Conservation (phyloP, 495 filamentous ascomycete species). For the Penicillium coffeae region DNA sequence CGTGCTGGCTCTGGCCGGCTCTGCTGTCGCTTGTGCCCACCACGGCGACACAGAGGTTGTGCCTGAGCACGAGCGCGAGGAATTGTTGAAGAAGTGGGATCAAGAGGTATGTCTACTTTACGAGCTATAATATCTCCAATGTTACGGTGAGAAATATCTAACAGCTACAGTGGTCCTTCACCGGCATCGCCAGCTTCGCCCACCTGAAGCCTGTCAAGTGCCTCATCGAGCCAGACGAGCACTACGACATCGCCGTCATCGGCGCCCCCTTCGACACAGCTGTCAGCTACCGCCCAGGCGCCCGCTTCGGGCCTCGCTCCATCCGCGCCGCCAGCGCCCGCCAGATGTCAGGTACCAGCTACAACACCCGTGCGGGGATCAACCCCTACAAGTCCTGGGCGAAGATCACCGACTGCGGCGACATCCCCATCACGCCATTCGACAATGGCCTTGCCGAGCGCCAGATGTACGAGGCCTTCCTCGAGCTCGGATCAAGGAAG, state of each 20-base stretch:
- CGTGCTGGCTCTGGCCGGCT: constrained; percentile 34
- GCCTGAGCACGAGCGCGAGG: constrained; percentile 39
- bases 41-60: constrained; percentile 38
- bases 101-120: constrained; percentile 38
- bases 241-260: constrained; percentile 76
- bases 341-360: constrained; percentile 68
- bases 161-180: constrained; percentile 63
- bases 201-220: constrained; percentile 73
- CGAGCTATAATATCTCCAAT: too few species aligned
- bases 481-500: constrained; percentile 55
- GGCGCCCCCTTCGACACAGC: constrained; percentile 85
- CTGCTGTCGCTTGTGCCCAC: constrained; percentile 35
- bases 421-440: constrained; percentile 76
- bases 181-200: constrained; percentile 76
- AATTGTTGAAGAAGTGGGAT: constrained; percentile 51
- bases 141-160: background rate
- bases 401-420: constrained; percentile 73
- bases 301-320: constrained; percentile 76
- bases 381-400: constrained; percentile 77
- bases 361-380: constrained; percentile 71
- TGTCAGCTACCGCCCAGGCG: constrained; percentile 75
- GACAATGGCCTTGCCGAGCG: constrained; percentile 71
- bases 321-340: constrained; percentile 75
- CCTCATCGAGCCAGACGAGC: constrained; percentile 59
- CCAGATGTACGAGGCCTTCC: constrained; percentile 75